Conservation (phyloP, 331 rosid species). For the Acacia concinna region DNA sequence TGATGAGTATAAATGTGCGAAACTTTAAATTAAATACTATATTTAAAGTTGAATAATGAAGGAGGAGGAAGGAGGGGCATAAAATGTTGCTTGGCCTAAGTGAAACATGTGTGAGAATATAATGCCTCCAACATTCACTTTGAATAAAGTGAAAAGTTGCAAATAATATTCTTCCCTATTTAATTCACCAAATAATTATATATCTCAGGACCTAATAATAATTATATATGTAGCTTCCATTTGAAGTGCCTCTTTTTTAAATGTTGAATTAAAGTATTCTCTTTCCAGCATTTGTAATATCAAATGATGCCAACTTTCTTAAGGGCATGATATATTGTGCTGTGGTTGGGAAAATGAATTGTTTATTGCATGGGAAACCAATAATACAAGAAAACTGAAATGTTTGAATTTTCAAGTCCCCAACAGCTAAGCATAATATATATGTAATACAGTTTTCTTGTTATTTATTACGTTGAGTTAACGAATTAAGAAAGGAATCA, state of each 20-base stretch:
- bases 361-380: background rate
- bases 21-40: background rate
- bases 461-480: background rate
- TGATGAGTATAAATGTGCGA: background rate
- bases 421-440: background rate
- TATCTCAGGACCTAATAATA: background rate
- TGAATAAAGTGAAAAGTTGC: slow-evolving; percentile 45
- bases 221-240: background rate
- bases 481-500: slow-evolving; percentile 51
- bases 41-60: background rate
- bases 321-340: background rate
- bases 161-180: slow-evolving; percentile 32
- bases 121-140: slow-evolving; percentile 31
- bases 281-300: background rate
- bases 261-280: background rate
- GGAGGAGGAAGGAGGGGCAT: background rate
- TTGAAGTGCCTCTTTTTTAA: background rate
- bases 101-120: slow-evolving; percentile 25
- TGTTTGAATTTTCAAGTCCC: background rate
- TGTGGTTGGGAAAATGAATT: background rate
- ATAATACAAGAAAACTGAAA: background rate
- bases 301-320: background rate
- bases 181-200: background rate
- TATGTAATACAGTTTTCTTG: background rate
- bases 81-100: slow-evolving; percentile 21